Percentiles rank a stretch among this genome's conserved stretches.
Evolutionary conservation across 2,329 filamentous ascomycete genomes (phyloP).

Genomic region (Beauveria varroae): DNA sequence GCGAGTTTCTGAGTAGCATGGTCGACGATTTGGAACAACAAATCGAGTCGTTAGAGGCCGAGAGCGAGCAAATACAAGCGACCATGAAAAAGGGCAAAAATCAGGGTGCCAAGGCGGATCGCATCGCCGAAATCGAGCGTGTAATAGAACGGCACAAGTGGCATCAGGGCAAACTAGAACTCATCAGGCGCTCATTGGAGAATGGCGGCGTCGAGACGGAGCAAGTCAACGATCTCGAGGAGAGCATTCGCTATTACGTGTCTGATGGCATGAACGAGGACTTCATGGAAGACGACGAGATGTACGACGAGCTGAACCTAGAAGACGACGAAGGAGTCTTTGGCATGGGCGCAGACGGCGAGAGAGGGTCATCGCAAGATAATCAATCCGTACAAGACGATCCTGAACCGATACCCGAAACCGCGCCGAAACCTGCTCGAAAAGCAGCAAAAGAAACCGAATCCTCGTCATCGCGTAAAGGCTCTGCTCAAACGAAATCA

Average conservation of each 20-base stretch:
- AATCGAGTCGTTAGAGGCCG: constrained; percentile 87
- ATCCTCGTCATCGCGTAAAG: constrained; percentile 45
- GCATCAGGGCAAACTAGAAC: constrained; percentile 88
- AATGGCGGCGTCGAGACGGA: constrained; percentile 86
- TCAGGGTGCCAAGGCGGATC: constrained; percentile 73
- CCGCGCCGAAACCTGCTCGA: constrained; percentile 36
- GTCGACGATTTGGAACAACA: constrained; percentile 91
- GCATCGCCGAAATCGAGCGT: constrained; percentile 77
- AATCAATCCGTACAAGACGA: constrained; percentile 89
- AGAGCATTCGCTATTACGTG: constrained; percentile 92
- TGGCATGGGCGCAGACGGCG: constrained; percentile 72
- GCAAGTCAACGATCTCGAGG: constrained; percentile 80
- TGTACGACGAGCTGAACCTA: constrained; percentile 91
- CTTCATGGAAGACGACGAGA: constrained; percentile 86
- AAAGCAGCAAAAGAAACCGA: constrained; percentile 55
- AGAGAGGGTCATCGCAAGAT: constrained; percentile 91
- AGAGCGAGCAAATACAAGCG: constrained; percentile 77
- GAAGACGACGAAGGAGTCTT: constrained; percentile 87
- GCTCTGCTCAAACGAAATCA: constrained; percentile 89
- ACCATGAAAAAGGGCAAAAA: constrained; percentile 95
- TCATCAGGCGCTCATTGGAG: constrained; percentile 81
- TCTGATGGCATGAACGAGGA: constrained; percentile 82
- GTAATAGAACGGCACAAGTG: constrained; percentile 91
- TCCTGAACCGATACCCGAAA: constrained; percentile 42
- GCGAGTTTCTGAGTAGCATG: constrained; percentile 78